These are phyloP conservation scores for Fusarium sacchari DNA, from an alignment of 2,329 filamentous ascomycete genomes.

Conservation along the genomic window DNA sequence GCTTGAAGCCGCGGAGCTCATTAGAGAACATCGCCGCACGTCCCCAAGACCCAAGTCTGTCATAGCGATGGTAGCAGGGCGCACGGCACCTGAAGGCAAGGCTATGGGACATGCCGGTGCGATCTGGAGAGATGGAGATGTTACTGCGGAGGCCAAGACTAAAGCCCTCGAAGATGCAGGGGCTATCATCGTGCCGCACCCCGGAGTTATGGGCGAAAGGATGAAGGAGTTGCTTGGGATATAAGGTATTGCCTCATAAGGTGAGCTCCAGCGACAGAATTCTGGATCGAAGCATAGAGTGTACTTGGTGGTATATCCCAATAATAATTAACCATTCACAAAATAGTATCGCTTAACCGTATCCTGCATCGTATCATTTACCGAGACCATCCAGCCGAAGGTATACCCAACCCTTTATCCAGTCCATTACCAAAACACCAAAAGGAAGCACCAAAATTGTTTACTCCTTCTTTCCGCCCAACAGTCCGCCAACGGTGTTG, in stretches of 20 bases:
- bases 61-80: conserved; percentile 72
- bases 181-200: conserved; percentile 51
- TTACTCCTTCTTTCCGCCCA: conserved; percentile 48
- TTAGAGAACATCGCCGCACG: conserved; percentile 67
- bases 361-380: neutral
- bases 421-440: conserved; percentile 13
- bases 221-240: conserved; percentile 48
- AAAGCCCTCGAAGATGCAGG: conserved; percentile 50
- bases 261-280: neutral
- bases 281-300: neutral
- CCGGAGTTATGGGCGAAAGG: conserved; percentile 49
- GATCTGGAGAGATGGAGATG: conserved; percentile 53
- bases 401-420: neutral
- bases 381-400: neutral
- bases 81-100: conserved; percentile 67
- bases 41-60: conserved; percentile 70
- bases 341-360: neutral
- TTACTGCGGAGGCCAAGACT: conserved; percentile 47
- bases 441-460: neutral
- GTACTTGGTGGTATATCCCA: neutral
- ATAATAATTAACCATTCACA: conserved; percentile 10
- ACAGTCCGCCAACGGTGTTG: conserved; percentile 47
- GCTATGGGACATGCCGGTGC: conserved; percentile 81
- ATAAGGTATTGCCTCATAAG: too few species aligned
- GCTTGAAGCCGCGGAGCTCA: conserved; percentile 76